These are phyloP conservation scores for Sugiyamaella neomexicana DNA, from an alignment of 1,139 yeast genomes.

Conservation along the genomic window DNA sequence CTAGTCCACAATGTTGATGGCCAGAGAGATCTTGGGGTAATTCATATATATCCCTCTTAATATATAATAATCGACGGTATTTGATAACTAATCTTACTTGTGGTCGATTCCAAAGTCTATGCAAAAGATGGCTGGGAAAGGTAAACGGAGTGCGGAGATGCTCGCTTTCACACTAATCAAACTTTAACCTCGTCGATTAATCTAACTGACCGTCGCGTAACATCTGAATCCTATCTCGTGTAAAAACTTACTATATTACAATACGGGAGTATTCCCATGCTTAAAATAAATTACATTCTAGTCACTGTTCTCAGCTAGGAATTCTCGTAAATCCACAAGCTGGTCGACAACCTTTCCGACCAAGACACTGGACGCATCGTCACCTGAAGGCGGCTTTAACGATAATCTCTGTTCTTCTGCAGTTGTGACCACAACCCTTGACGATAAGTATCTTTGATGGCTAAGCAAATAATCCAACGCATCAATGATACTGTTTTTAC, in stretches of 20 bases:
- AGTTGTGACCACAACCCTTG: constrained; percentile 64
- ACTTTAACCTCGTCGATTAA: neutral
- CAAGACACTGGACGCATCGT: constrained; percentile 25
- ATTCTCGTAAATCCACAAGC: constrained; percentile 31
- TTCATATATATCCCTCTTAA: neutral
- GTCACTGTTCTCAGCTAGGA: constrained; percentile 20
- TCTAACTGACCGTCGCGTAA: neutral
- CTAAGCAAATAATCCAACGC: constrained; percentile 69
- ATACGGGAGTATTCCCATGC: neutral
- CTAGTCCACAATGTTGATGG: neutral
- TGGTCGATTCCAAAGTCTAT: neutral
- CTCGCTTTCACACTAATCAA: neutral
- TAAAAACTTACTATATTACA: neutral
- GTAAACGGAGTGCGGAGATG: neutral
- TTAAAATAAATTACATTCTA: constrained; percentile 5
- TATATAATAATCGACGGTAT: neutral
- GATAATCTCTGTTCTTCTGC: constrained; percentile 62
- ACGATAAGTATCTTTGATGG: constrained; percentile 80
- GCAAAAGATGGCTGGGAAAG: neutral
- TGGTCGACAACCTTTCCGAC: constrained; percentile 30
- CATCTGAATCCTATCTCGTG: neutral
- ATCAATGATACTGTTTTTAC: constrained; percentile 48
- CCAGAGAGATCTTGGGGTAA: neutral
- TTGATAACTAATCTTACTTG: neutral
- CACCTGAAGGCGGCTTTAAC: constrained; percentile 29